Conservation (phyloP, 108 stramenopile genomes). For the Fistulifera solaris region DNA sequence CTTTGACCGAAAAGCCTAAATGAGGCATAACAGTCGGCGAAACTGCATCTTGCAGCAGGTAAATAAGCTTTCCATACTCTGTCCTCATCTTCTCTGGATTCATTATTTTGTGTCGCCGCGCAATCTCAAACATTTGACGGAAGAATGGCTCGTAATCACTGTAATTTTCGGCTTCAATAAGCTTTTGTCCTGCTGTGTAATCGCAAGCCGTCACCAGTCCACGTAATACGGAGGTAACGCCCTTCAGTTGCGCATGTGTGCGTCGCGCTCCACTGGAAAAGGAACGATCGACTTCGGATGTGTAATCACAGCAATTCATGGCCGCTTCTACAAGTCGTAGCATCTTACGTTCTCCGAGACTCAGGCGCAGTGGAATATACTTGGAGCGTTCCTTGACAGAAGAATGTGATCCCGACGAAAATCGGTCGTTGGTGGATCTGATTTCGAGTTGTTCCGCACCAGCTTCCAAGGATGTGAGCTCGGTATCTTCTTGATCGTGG, state of each 20-base stretch:
- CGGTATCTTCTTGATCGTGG: constrained; percentile 4
- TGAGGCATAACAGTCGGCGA: constrained; percentile 20
- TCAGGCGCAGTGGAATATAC: constrained; percentile 65
- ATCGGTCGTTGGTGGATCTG: neutral
- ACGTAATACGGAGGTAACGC: constrained; percentile 42
- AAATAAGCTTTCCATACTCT: constrained; percentile 74
- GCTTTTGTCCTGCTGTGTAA: constrained; percentile 40
- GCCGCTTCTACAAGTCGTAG: constrained; percentile 62
- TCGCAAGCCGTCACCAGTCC: constrained; percentile 57
- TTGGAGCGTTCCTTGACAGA: constrained; percentile 53
- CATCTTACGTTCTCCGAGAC: constrained; percentile 50
- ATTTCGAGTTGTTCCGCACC: constrained; percentile 3
- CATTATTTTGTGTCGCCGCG: constrained; percentile 76
- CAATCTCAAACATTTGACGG: constrained; percentile 57
- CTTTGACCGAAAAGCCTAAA: constrained; percentile 26
- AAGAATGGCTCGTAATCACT: constrained; percentile 23
- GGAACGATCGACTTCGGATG: constrained; percentile 37
- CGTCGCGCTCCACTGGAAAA: constrained; percentile 26
- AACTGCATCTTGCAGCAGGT: constrained; percentile 66
- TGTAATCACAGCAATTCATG: constrained; percentile 58
- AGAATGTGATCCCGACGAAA: constrained; percentile 3
- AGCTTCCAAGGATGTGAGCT: constrained; percentile 5
- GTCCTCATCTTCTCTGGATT: constrained; percentile 84
- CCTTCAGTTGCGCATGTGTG: constrained; percentile 35
- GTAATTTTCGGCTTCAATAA: constrained; percentile 22